A percentile compares a stretch with the other conserved stretches of the same genome.
Conservation (phyloP, 2,329 filamentous ascomycete species). For the Calonectria hongkongensis region DNA sequence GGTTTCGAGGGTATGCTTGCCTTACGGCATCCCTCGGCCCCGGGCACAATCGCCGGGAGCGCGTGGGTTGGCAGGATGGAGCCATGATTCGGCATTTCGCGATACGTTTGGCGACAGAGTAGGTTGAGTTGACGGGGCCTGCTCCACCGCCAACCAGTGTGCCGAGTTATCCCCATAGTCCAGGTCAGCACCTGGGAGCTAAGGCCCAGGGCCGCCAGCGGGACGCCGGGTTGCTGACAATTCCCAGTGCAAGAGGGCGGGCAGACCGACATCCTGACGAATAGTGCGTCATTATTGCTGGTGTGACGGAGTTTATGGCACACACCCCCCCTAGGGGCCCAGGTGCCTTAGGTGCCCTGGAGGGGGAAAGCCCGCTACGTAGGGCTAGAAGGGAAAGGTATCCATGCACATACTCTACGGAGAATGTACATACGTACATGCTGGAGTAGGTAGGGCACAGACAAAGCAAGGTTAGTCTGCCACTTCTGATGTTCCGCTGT, state of each 20-base stretch:
- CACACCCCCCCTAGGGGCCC: slow-evolving; percentile 17
- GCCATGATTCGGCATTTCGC: slow-evolving; percentile 39
- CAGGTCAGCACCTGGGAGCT: slow-evolving; percentile 17
- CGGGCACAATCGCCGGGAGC: slow-evolving; percentile 29
- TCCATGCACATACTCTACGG: slow-evolving; percentile 3
- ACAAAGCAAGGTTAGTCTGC: slow-evolving; percentile 14
- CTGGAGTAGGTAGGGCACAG: neutral
- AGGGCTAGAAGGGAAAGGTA: slow-evolving; percentile 23
- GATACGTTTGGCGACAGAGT: slow-evolving; percentile 25
- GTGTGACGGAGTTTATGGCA: slow-evolving; percentile 25
- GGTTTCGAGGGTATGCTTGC: slow-evolving; percentile 27
- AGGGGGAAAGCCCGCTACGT: neutral
- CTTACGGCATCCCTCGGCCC: slow-evolving; percentile 35
- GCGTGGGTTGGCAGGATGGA: slow-evolving; percentile 31
- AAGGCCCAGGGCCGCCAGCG: slow-evolving; percentile 23
- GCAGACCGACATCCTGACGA: slow-evolving; percentile 30
- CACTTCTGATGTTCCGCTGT: slow-evolving; percentile 3
- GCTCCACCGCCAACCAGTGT: slow-evolving; percentile 33
- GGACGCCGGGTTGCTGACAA: slow-evolving; percentile 35
- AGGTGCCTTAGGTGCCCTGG: too few species aligned
- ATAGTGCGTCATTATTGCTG: slow-evolving; percentile 35
- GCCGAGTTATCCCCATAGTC: slow-evolving; percentile 37
- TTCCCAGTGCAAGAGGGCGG: slow-evolving; percentile 29
- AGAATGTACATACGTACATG: too few species aligned
- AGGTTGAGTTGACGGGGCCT: slow-evolving; percentile 20